These are phyloP conservation scores for Trichoderma sp. DNA, from an alignment of 2,329 filamentous ascomycete genomes.

Conservation along the genomic window DNA sequence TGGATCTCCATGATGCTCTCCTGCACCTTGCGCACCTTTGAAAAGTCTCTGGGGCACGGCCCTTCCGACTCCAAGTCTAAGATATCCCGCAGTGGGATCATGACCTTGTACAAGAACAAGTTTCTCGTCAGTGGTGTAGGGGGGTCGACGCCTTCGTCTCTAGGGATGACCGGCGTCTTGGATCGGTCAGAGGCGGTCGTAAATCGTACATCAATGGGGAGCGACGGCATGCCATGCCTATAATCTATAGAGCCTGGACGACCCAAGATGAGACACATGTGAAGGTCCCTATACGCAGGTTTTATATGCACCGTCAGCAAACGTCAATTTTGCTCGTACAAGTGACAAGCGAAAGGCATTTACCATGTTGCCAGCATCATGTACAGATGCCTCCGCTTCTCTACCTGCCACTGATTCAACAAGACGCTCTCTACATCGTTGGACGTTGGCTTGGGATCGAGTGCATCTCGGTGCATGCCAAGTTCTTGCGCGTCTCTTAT, in stretches of 20 bases:
- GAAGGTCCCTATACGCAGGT: constrained; percentile 45
- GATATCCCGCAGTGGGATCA: constrained; percentile 50
- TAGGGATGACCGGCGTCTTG: constrained; percentile 46
- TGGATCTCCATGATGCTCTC: constrained; percentile 47
- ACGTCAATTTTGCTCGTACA: neutral
- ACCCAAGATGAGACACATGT: constrained; percentile 52
- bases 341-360: neutral
- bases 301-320: neutral
- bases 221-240: constrained; percentile 43
- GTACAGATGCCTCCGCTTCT: constrained; percentile 55
- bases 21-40: constrained; percentile 53
- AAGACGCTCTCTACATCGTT: constrained; percentile 47
- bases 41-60: constrained; percentile 51
- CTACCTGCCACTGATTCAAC: constrained; percentile 57
- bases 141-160: constrained; percentile 46
- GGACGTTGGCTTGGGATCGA: constrained; percentile 48
- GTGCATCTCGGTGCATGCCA: constrained; percentile 53
- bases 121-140: constrained; percentile 55
- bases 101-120: constrained; percentile 49
- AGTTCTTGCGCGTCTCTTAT: constrained; percentile 63
- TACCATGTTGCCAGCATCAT: constrained; percentile 47
- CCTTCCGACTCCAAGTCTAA: constrained; percentile 55
- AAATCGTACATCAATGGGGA: constrained; percentile 52
- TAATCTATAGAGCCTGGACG: constrained; percentile 55
- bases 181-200: constrained; percentile 42